Conservation (phyloP, 208 protist genomes). For the Trypanosoma platydactyli region DNA sequence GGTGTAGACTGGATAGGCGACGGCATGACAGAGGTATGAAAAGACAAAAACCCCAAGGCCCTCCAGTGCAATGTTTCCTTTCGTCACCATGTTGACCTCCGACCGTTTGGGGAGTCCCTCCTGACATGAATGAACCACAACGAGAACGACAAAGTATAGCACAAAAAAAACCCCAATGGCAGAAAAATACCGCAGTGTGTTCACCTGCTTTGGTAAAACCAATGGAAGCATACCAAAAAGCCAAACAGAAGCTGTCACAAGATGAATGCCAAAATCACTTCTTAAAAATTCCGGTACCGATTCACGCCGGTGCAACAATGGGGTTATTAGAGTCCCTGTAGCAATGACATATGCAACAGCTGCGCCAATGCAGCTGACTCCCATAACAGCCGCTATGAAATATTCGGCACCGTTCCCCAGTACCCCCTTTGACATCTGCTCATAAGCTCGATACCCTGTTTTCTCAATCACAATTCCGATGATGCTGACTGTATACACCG, state of each 20-base stretch:
- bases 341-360: constrained; percentile 46
- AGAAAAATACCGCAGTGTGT: constrained; percentile 41
- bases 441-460: constrained; percentile 32
- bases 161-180: constrained; percentile 33
- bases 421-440: constrained; percentile 29
- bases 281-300: constrained; percentile 20
- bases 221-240: constrained; percentile 43
- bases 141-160: constrained; percentile 31
- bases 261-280: constrained; percentile 1
- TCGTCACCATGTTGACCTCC: constrained; percentile 8
- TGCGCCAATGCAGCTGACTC: constrained; percentile 40
- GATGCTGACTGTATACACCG: constrained; percentile 37
- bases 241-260: constrained; percentile 25
- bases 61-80: constrained; percentile 26
- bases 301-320: constrained; percentile 11
- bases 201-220: constrained; percentile 36
- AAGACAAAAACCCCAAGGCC: constrained; percentile 43
- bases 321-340: constrained; percentile 28
- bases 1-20: constrained; percentile 42
- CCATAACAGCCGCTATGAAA: constrained; percentile 38
- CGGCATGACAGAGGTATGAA: constrained; percentile 44
- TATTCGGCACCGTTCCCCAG: constrained; percentile 26
- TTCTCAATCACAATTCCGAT: constrained; percentile 33
- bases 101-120: constrained; percentile 24
- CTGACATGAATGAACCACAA: constrained; percentile 26